Evolutionary conservation across 257 asterid species (phyloP), one percentile per base, ranked within the genome.

Genomic region (Salvia splendens): DNA sequence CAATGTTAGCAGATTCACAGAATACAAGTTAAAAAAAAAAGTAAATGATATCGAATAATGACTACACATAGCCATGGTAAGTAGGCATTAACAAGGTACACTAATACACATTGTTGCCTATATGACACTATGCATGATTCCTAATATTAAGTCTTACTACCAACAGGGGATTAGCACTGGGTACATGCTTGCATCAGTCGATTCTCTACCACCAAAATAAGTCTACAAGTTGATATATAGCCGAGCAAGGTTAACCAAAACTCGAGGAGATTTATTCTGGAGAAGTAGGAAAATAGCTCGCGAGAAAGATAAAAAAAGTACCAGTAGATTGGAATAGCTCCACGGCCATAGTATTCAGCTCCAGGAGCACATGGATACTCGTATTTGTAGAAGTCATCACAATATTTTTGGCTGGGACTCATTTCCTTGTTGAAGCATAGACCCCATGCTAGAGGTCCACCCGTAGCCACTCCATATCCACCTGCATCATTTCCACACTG

Each of bases 381-480:
- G 5, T 50, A 80, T 48, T 82, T 80, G 84, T 64, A 80, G 74
- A 1, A 62, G 0, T 85, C 86, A 38, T 85, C 86, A 6, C 91
- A 85, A 20, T 85, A 85, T 5, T 24, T 70, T 74, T 80, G 84
- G 77, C 65, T 68, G 32, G 91, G 91, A 72, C 91, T 85, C 88
- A 80, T 10, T 80, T 85, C 91, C 70, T 43, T 82, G 79, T 83
- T 93, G 83, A 82, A 93, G 74, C 97, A 90, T 12, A 90, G 87
- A 60, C 99, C 99, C 97, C 96, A 90, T 14, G 99, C 94, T 38
- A 80, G 69, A 4, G 97, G 99, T 56, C 99, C 97, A 32, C 99
- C 97, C 0, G 97, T 88, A 41, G 95, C 95, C 41, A 90, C 99
- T 54, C 95, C 91, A 61, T 89, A 87, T 77, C 97, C 99, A 72